phyloP scores from a whole-genome alignment of 768 basidiomycete genomes.

The Leucocoprinus leucothites region DNA sequence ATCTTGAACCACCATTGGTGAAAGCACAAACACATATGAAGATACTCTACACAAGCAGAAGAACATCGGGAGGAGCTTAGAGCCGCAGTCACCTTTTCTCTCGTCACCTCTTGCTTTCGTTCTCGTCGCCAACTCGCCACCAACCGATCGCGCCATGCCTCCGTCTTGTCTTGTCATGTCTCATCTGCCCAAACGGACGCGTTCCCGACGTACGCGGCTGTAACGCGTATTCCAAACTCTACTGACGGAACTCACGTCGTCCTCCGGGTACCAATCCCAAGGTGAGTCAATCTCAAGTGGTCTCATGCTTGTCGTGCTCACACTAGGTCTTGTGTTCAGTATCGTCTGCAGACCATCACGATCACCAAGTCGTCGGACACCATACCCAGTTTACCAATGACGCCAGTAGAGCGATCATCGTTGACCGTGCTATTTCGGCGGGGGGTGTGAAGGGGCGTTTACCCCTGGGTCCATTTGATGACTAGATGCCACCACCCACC shows the following conservation, averaged over 20 bases:
- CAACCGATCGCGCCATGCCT: no score
- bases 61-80: no score
- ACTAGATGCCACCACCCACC: conserved; percentile 14
- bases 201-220: background rate
- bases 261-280: conserved; percentile 61
- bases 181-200: conserved; percentile 25
- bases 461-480: background rate
- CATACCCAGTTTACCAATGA: conserved; percentile 32
- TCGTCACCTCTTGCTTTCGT: no score
- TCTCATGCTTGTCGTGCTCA: conserved; percentile 1
- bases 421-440: background rate
- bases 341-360: conserved; percentile 8
- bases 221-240: conserved; percentile 1
- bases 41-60: no score
- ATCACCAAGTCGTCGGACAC: conserved; percentile 23
- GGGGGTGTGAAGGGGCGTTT: conserved; percentile 8
- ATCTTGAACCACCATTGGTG: no score
- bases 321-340: conserved; percentile 1
- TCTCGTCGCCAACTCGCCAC: no score
- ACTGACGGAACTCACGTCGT: conserved; percentile 45
- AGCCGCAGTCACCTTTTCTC: no score
- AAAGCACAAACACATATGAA: no score
- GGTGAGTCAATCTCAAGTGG: conserved; percentile 27
- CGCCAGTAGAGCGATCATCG: conserved; percentile 18
- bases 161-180: no score